Evolutionary conservation across 2,329 filamentous ascomycete genomes (phyloP).

Genomic region (Curvularia spicifera): DNA sequence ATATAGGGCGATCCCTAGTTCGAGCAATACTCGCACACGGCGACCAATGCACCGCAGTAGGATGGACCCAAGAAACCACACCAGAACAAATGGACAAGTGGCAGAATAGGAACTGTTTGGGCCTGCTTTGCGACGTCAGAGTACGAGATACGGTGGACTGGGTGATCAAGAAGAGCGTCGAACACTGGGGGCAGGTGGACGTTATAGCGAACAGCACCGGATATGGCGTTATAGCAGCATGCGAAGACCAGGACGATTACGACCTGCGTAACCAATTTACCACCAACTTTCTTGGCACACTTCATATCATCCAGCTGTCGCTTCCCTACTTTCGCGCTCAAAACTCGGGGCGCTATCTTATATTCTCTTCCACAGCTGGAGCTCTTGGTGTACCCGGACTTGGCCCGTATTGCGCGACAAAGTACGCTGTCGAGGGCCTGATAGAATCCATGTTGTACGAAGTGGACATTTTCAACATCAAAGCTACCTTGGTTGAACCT

Average conservation of each 20-base stretch:
- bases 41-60: slow-evolving; percentile 86
- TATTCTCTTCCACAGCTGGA: slow-evolving; percentile 92
- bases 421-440: slow-evolving; percentile 94
- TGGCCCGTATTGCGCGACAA: slow-evolving; percentile 94
- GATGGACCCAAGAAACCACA: slow-evolving; percentile 78
- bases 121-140: slow-evolving; percentile 88
- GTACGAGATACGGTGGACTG: slow-evolving; percentile 76
- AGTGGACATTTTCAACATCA: slow-evolving; percentile 88
- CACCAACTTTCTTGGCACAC: slow-evolving; percentile 94
- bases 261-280: slow-evolving; percentile 96
- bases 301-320: slow-evolving; percentile 90
- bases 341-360: slow-evolving; percentile 79
- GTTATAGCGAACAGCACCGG: slow-evolving; percentile 90
- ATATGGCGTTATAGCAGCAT: slow-evolving; percentile 93
- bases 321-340: slow-evolving; percentile 86
- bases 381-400: slow-evolving; percentile 92
- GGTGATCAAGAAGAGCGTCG: slow-evolving; percentile 73
- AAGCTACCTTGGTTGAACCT: slow-evolving; percentile 90
- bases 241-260: slow-evolving; percentile 95
- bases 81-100: slow-evolving; percentile 74
- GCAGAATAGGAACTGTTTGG: slow-evolving; percentile 71
- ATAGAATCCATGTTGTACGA: slow-evolving; percentile 98
- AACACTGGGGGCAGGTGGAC: slow-evolving; percentile 81
- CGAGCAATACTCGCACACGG: slow-evolving; percentile 80
- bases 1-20: slow-evolving; percentile 90